Base-by-base conservation (phyloP, 2,329 filamentous ascomycete species). In the Botryotinia calthae region DNA sequence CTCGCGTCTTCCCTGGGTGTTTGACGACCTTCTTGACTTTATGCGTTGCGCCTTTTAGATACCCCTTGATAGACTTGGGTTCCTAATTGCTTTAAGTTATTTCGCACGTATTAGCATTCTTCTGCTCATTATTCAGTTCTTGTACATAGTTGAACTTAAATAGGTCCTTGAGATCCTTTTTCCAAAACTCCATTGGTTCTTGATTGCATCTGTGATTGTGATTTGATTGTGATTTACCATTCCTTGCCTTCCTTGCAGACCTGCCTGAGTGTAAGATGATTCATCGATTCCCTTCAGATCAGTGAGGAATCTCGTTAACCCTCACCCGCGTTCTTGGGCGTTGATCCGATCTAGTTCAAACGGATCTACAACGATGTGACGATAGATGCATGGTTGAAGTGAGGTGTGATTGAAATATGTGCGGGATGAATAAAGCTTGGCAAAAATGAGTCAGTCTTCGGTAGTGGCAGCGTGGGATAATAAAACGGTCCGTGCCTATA, bases 141-240 rank as follows among this genome's bases (percentile, higher is more conserved):
- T 72, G 62, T 72, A 72, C 37, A 72, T 72, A 72, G 28, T 72
- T 72, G 20, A 51, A 71, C 34, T 42, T 16, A 56, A 54, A 42
- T 1, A 46, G 70, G 37, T 65, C 70, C 28, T 54, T 25, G n/a
- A 51, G 68, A 51, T 70, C 59, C 42, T 56, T 71, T 65, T 46
- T 46, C 63, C 22, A 67, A 46, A 37, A 58, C 28, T 67, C 66
- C 14, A 44, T 65, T 28, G 22, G 9, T 64, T 71, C 46, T 18
- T 59, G 37, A 31, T 34, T 69, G 66, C 28, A 58, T 46, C 51
- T 56, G 28, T 28, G 61, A 42, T 34, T n/a, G 51, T 67, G 40
- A 22, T 63, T 31, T 42, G n/a, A 46, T 44, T n/a, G 44, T 51
- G 46, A 68, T 58, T 31, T 25, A 42, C 22, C 31, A 28, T 40